Evolutionary conservation across 179 eudicot genomes (phyloP), one percentile per base, ranked within the genome.

Genomic region (Sideroxylon spinosum): DNA sequence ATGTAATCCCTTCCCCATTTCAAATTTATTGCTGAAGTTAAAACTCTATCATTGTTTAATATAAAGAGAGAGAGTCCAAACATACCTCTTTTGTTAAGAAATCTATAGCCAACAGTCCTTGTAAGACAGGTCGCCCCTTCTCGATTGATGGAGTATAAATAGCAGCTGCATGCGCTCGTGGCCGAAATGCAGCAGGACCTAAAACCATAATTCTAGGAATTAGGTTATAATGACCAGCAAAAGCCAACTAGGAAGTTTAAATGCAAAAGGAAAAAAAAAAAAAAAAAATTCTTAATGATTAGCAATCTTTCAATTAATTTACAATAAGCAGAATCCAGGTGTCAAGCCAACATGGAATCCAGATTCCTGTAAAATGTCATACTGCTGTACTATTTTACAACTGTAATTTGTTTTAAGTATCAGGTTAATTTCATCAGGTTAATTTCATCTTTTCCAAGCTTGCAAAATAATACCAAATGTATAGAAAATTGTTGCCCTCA

Each of bases 121-220:
- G 99, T 73, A 95, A 81, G 79, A 95, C 90, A 59, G 99, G 98
- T 19, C 99, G 91, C 50, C 99, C 99, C 83, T 91, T 95, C 78
- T 90, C 95, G 80, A 95, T 86, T 78, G 87, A 88, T 52, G 93
- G 74, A 72, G 88, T 85, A 83, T 95, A 95, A 67, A 86, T 81
- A 78, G 90, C 79, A 71, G 91, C 82, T 49, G 97, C 89, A 88
- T 88, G 93, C 68, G 96, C 97, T 70, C 99, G 92, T 49, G 99
- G 99, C 53, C 99, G 91, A 85, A 95, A 95, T 79, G 99, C 99
- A 86, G 99, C 99, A 52, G 99, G 99, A 82, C 99, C 99, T 95
- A 57, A 60, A 68, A 76, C 37, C 61, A 79, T 50, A 71, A 49
- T 57, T 74, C 25, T 48, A 79, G 46, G 59, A 59, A 77, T 74